A percentile compares a stretch with the other conserved stretches of the same genome.
phyloP scores from a whole-genome alignment of 2,329 filamentous ascomycete genomes.

The Gaeumannomyces sp. region DNA sequence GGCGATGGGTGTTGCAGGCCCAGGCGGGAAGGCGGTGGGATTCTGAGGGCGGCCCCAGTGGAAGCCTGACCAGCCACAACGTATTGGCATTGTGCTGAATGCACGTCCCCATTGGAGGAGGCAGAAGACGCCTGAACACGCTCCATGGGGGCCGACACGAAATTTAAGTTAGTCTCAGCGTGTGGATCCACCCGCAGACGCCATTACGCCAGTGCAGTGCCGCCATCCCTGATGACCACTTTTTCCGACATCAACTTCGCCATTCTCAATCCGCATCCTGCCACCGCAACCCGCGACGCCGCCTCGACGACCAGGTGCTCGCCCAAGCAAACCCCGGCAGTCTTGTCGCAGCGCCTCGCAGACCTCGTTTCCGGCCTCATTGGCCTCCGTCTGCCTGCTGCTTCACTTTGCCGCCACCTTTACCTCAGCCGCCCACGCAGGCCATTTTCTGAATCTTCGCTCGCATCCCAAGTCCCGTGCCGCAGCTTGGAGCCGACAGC shows the following conservation, averaged over 20 bases:
- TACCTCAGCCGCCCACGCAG: background rate
- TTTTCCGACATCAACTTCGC: conserved; percentile 5
- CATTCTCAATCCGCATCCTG: conserved; percentile 2
- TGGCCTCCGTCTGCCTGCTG: background rate
- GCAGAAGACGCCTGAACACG: background rate
- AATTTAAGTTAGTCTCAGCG: background rate
- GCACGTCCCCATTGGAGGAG: conserved; percentile 1
- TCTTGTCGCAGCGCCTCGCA: conserved; percentile 1
- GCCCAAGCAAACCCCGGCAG: background rate
- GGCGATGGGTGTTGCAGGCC: background rate
- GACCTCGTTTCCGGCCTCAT: background rate
- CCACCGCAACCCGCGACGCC: conserved; percentile 1
- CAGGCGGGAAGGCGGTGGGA: background rate
- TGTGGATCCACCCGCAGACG: conserved; percentile 2
- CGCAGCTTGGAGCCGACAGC: background rate
- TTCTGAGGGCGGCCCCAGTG: background rate
- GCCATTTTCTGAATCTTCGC: background rate
- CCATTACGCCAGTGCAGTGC: conserved; percentile 7
- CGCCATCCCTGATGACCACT: conserved; percentile 9
- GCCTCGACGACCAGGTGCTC: background rate
- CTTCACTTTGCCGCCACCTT: background rate
- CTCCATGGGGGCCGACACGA: background rate
- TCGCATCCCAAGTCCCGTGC: background rate
- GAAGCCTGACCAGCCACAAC: background rate
- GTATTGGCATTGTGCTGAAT: background rate